A percentile compares a stretch with the other conserved stretches of the same genome.
Conservation (phyloP, 768 basidiomycete genomes). For the Pulveroboletus sp. region DNA sequence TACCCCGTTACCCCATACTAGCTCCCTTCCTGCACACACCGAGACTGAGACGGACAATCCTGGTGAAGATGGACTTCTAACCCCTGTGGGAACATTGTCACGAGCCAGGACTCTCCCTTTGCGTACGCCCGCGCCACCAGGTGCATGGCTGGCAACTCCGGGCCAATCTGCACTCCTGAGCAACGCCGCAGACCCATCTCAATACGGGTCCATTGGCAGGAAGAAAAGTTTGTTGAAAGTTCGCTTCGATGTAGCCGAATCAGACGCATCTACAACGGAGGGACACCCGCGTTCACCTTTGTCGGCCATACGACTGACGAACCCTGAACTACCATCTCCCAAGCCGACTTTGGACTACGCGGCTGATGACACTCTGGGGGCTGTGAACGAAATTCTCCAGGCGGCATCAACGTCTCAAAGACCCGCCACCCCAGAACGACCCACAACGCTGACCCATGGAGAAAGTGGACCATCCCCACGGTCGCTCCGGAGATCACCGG, state of each 20-base stretch:
- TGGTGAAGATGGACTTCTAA: slow-evolving; percentile 31
- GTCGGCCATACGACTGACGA: slow-evolving; percentile 24
- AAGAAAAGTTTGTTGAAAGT: slow-evolving; percentile 65
- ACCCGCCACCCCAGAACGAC: slow-evolving; percentile 22
- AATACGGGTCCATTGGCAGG: slow-evolving; percentile 33
- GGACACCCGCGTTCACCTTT: slow-evolving; percentile 25
- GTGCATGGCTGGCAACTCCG: slow-evolving; percentile 63
- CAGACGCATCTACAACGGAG: slow-evolving; percentile 32
- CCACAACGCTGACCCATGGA: slow-evolving; percentile 25
- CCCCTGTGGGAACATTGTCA: slow-evolving; percentile 48
- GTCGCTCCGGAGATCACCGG: slow-evolving; percentile 44
- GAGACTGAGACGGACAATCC: slow-evolving; percentile 15
- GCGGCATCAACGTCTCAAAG: slow-evolving; percentile 5
- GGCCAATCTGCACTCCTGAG: slow-evolving; percentile 25
- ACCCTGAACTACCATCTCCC: slow-evolving; percentile 18
- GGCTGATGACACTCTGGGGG: slow-evolving; percentile 9
- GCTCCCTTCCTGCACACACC: slow-evolving; percentile 12
- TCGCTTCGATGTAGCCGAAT: slow-evolving; percentile 55
- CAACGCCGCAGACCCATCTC: slow-evolving; percentile 25
- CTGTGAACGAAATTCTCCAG: slow-evolving; percentile 3
- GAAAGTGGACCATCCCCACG: slow-evolving; percentile 26
- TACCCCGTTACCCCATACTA: slow-evolving; percentile 21
- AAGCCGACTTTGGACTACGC: background rate
- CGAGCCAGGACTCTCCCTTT: slow-evolving; percentile 43
- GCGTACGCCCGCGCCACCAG: slow-evolving; percentile 66